phyloP scores from a whole-genome alignment of 2,329 filamentous ascomycete genomes.

The Tetracladium maxilliforme region DNA sequence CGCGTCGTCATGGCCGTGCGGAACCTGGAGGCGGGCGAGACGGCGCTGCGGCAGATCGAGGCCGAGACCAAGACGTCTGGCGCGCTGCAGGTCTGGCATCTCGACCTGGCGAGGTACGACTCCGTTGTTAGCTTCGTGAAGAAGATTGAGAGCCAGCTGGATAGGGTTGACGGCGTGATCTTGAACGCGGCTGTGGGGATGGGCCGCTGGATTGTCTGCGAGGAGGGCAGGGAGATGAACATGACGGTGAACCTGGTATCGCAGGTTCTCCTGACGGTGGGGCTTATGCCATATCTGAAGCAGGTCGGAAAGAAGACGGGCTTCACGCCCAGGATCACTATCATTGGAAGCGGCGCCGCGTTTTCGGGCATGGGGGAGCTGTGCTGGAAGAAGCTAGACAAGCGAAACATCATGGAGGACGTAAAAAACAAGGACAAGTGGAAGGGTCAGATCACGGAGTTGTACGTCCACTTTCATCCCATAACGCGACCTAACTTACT shows the following conservation, averaged over 20 bases:
- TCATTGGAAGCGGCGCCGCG: no score
- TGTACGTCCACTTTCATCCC: no score
- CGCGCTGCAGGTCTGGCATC: constrained; percentile 30
- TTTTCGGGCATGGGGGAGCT: no score
- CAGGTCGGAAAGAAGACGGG: no score
- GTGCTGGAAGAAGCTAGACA: no score
- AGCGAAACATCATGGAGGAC: no score
- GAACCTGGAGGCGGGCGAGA: constrained; percentile 16
- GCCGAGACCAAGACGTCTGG: constrained; percentile 5
- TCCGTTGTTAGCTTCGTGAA: constrained; percentile 27
- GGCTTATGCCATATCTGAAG: constrained; percentile 11
- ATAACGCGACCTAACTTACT: no score
- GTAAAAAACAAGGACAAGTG: no score
- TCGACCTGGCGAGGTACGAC: constrained; percentile 31
- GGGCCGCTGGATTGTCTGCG: constrained; percentile 4
- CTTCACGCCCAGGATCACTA: no score
- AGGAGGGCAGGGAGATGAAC: constrained; percentile 9
- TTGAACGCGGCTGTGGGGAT: constrained; percentile 13
- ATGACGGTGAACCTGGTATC: constrained; percentile 13
- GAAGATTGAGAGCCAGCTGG: constrained; percentile 17
- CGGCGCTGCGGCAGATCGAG: constrained; percentile 14
- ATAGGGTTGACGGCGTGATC: constrained; percentile 26
- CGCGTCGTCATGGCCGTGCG: constrained; percentile 25
- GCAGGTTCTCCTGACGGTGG: constrained; percentile 11
- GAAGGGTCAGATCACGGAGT: no score